Base-by-base conservation (phyloP, 2,329 filamentous ascomycete genomes). In the Sclerotinia trifoliorum region DNA sequence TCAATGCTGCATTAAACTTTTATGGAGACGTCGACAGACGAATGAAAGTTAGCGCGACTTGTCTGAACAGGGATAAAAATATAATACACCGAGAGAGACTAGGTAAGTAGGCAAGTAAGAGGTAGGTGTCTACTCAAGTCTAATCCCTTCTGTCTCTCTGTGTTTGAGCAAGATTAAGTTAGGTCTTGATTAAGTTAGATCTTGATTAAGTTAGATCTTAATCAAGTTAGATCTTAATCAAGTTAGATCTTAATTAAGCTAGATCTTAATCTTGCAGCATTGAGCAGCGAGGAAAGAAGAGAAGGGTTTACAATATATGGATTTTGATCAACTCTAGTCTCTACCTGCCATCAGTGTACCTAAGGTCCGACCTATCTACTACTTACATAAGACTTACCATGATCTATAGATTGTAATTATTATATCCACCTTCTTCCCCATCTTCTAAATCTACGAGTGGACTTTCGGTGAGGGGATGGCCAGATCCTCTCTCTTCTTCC, bases 1-100 rank as follows among this genome's bases (percentile, higher is more conserved):
- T 65, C 48, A 19, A 44, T 65, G 49, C 32, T 44, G 48, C 62
- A 65, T 55, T 65, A 44, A 24, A 57, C 10, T 10, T 55, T 55
- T 42, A 26, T 66, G 64, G 64, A 49, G 39, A 66, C 42, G 29
- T 39, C 58, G 49, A 24, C 17, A 24, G 13, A 29, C 26, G 21
- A 66, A 48, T 42, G 17, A 42, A 35, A 24, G 3, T 63, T 63
- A 52, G 60, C 15, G 48, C 26, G 29, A 39, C 39, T 48, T 48
- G 8, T 61, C 4, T 46, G 17, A 35, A 24, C 39, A 39, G 61
- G 61, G 49, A 51, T 52, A 15, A 10, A 13, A 52, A 39, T 54
- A 26, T 39, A 58, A 58, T 39, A 24, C 35, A 10, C 5, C n/a
- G n/a, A 11, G 35, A 32, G n/a, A 58, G 15, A 58, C 11, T 35